Evolutionary conservation across 352 stramenopile species (phyloP), one percentile per base, ranked within the genome.

Genomic region (Globisporangium iwayamae): DNA sequence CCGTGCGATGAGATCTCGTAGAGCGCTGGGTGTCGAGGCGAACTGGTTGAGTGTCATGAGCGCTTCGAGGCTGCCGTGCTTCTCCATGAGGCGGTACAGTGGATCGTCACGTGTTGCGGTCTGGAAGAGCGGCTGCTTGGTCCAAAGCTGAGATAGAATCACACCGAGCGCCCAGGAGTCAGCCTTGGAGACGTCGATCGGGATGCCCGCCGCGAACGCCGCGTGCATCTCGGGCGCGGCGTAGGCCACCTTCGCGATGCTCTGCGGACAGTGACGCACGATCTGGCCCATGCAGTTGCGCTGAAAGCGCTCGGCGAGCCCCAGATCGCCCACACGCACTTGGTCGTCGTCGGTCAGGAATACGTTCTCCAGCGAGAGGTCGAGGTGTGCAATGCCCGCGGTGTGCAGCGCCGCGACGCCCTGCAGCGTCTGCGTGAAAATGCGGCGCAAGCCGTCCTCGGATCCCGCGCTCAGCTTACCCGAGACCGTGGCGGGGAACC

Each of bases 321-420:
- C 95, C 72, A 98, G 91, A 71, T 98, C 95, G 43, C 94, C 94
- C 7, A 98, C 60, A 28, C 85, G 81, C 18, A 80, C 74, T 41
- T 92, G 78, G 38, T 89, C 89, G 5, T 78, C 79, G 28, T 83
- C 86, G 32, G 91, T 94, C 30, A 98, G 63, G 45, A 98, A 91
- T 72, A 97, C 84, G 69, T 98, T 98, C 69, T 98, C 95, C 9
- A 98, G 81, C 56, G 97, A 98, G 39, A 98, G 62, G 69, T 98
- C 95, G 56, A 96, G 79, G 74, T 98, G 94, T 41, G 82, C 93
- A 63, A 98, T 94, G 62, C 83, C 87, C 25, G 73, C 60, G 4
- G 62, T 74, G 68, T 98, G 94, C 3, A 98, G 79, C 46, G 87
- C 91, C 8, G 85, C 75, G 0, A 98, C 87, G 11, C 87, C 88